Evolutionary conservation across 106 monocot species (phyloP), one percentile per base, ranked within the genome.

Genomic region (Ottelia alismoides): DNA sequence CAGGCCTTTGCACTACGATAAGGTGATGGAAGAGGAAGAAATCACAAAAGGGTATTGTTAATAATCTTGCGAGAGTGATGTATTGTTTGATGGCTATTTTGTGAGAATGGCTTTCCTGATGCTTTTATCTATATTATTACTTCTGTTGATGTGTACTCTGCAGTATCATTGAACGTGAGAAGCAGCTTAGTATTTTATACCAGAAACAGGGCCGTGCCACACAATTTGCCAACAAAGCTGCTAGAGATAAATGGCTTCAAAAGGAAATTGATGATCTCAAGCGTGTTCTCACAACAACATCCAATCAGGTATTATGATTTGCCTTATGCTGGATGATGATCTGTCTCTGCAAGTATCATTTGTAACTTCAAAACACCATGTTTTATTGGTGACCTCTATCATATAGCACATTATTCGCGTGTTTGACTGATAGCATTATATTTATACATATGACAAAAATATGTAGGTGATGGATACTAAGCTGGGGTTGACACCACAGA

Each of bases 191-290:
- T 57, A 85, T 96, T 69, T 63, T 96, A 45, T 96, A 96, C 63
- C 96, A 96, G 62, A 96, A 96, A 58, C 96, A 89, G 74, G 96
- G 89, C 0, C 77, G 96, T 51, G 89, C 96, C 30, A 85, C 89
- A 52, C 96, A 96, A 46, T 96, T 96, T 74, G 69, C 77, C 2
- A 85, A 58, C 68, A 96, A 96, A 79, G 84, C 81, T 66, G 81
- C 78, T 60, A 65, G 96, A 20, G 89, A 96, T 71, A 79, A 77
- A 65, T 96, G 96, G 96, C 85, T 96, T 25, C 96, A 89, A 71
- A 88, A 71, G 45, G 96, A 96, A 82, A 79, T 89, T 72, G 85
- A 85, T 62, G 89, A 89, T 72, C 96, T 89, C 31, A 73, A 79
- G 27, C 78, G 85, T 45, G 70, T 89, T 71, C 70, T 85, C 25